A percentile compares a stretch with the other conserved stretches of the same genome.
Evolutionary conservation across 2,329 filamentous ascomycete genomes (phyloP).

Genomic region (Scytalidium lignicola): DNA sequence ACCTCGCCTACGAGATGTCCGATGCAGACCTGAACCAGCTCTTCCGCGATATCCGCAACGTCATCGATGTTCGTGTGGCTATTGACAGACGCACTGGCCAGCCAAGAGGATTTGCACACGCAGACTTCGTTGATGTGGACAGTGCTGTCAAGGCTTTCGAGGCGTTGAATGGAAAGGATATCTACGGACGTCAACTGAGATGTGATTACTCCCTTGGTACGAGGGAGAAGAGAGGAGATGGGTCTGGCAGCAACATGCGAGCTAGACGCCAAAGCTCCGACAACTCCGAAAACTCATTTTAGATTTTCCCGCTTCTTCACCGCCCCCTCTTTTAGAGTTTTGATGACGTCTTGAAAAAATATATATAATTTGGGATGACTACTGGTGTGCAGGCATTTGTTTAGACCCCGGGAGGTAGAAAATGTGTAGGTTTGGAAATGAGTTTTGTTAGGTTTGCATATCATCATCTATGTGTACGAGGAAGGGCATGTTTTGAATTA

Average conservation of each 20-base stretch:
- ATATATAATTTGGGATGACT: too few species aligned
- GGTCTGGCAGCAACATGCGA: slow-evolving; percentile 2
- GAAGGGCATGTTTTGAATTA: too few species aligned
- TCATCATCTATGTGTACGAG: too few species aligned
- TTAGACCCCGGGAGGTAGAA: too few species aligned
- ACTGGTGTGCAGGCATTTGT: too few species aligned
- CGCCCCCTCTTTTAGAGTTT: too few species aligned
- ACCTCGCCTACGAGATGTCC: slow-evolving; percentile 80
- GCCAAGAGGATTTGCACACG: slow-evolving; percentile 79
- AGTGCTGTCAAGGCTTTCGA: slow-evolving; percentile 58
- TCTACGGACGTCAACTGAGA: slow-evolving; percentile 63
- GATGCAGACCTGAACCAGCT: slow-evolving; percentile 76
- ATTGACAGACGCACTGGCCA: slow-evolving; percentile 77
- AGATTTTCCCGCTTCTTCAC: not conserved
- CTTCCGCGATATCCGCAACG: slow-evolving; percentile 65
- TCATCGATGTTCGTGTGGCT: slow-evolving; percentile 73
- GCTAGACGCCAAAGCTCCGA: not conserved
- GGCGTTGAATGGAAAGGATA: slow-evolving; percentile 46
- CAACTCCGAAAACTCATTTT: not conserved
- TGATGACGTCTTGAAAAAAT: too few species aligned
- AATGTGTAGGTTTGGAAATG: too few species aligned
- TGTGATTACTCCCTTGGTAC: slow-evolving; percentile 49
- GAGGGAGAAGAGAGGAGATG: not conserved
- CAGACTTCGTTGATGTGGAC: slow-evolving; percentile 67
- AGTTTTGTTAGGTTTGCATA: too few species aligned